Base-by-base conservation (phyloP, 2,329 filamentous ascomycete genomes). In the Cordyceps farinosa region DNA sequence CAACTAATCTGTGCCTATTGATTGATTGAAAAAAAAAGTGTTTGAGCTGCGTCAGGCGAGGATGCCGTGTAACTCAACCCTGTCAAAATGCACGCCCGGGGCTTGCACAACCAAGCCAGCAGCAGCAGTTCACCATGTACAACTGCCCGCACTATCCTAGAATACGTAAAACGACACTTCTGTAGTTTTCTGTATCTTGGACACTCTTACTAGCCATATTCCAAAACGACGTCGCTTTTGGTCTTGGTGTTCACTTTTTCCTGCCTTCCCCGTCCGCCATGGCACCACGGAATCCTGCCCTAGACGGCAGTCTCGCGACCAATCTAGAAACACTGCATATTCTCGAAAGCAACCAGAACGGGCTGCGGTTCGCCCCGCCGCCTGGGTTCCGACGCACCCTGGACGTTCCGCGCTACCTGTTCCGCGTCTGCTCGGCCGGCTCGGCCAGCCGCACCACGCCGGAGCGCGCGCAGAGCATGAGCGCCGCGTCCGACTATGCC, bases 391-490 rank as follows among this genome's bases (percentile, higher is more conserved):
- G 11, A 3, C 34, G 34, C n/a, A 34, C 32, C 2, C n/a, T 22
- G 11, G 22, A 56, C 30, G 27, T 48, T 15, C 55, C 55, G 8
- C 55, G 55, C 6, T 64, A 64, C 51, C 48, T 64, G 6, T 64
- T 55, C 36, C 62, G 62, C 42, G 56, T 64, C 30, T 54, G 34
- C 48, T 48, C 56, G 6, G 3, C 50, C 30, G 47, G 38, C 22
- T 60, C 50, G 34, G 56, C 50, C 17, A 29, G 22, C 47, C 50
- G 29, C 22, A 59, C 50, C 15, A 17, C 38, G 38, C 30, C 22
- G 30, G 56, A 50, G 40, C 17, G 3, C 17, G 44, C 9, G 34
- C 55, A 29, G 55, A 60, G 40, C 50, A 47, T 15, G 50, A 55
- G 22, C 55, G 47, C 48, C 48, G 54, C 50, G 4, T 38, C 38